Percentiles rank a stretch among this genome's conserved stretches.
Evolutionary conservation across 441 rosid species (phyloP).

Genomic region (Sinapis alba): DNA sequence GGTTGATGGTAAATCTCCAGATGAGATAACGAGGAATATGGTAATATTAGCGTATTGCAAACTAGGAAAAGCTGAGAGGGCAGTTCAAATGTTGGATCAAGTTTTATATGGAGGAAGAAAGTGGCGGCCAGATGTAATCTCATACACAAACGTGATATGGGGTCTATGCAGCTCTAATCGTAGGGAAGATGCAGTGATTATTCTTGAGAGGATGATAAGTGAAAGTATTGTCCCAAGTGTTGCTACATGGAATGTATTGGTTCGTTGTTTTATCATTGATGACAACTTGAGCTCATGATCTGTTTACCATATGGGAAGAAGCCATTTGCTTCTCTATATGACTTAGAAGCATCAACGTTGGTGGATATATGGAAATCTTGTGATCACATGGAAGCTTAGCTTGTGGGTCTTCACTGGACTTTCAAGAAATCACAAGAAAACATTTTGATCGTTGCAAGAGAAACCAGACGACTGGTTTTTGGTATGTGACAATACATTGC

Average conservation of each 20-base stretch:
- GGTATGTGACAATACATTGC: constrained; percentile 2
- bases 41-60: constrained; percentile 59
- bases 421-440: background rate
- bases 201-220: constrained; percentile 57
- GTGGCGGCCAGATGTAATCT: constrained; percentile 66
- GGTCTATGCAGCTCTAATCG: constrained; percentile 60
- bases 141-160: constrained; percentile 63
- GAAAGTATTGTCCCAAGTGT: constrained; percentile 58
- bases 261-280: constrained; percentile 54
- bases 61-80: constrained; percentile 52
- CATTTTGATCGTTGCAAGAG: background rate
- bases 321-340: background rate
- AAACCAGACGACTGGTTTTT: background rate
- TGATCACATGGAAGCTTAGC: constrained; percentile 9
- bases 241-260: constrained; percentile 77
- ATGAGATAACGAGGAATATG: constrained; percentile 61
- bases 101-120: constrained; percentile 42
- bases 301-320: constrained; percentile 18
- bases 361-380: background rate
- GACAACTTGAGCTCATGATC: constrained; percentile 42
- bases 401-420: background rate
- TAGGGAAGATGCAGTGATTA: constrained; percentile 50
- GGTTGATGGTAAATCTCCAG: constrained; percentile 56
- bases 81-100: constrained; percentile 49
- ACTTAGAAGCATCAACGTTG: background rate